Percentiles rank a stretch among this genome's conserved stretches.
Conservation (phyloP, 1,284 basidiomycete genomes). For the Papiliotrema laurentii region DNA sequence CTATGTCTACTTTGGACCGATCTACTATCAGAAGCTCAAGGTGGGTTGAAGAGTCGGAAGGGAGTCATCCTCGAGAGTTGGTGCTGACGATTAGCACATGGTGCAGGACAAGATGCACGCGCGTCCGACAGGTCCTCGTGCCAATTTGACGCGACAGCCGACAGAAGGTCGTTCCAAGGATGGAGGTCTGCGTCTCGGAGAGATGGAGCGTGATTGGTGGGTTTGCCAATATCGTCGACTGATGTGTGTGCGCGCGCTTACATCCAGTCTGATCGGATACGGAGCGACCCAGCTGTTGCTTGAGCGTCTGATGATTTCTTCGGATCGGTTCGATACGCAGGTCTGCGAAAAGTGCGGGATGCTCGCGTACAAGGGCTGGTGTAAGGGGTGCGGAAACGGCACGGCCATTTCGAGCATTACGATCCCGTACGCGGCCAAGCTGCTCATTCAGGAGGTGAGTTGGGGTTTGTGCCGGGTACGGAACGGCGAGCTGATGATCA, state of each 20-base stretch:
- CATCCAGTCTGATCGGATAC: constrained; percentile 72
- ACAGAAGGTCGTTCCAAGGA: constrained; percentile 97
- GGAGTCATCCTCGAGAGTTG: background rate
- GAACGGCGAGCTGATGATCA: constrained; percentile 33
- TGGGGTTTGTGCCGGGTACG: background rate
- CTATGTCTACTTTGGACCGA: constrained; percentile 98
- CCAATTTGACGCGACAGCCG: constrained; percentile 93
- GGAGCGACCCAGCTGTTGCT: constrained; percentile 93
- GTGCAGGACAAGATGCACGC: constrained; percentile 99
- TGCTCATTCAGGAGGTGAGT: constrained; percentile 91
- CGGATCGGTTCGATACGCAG: constrained; percentile 94
- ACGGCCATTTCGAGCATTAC: constrained; percentile 94
- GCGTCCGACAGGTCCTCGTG: constrained; percentile 90
- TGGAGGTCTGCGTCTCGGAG: constrained; percentile 92
- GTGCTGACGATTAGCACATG: constrained; percentile 61
- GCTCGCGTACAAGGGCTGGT: constrained; percentile 92
- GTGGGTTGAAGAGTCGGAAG: no score
- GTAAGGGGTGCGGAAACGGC: constrained; percentile 90
- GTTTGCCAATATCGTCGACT: constrained; percentile 25
- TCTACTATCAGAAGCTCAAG: constrained; percentile 78
- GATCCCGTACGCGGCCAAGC: constrained; percentile 97
- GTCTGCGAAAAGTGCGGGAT: constrained; percentile 93
- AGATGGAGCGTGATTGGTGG: constrained; percentile 94
- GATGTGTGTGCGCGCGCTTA: background rate
- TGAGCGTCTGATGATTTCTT: constrained; percentile 96